Conservation (phyloP, 805 yeast species). For the Starmerella tilneyi region DNA sequence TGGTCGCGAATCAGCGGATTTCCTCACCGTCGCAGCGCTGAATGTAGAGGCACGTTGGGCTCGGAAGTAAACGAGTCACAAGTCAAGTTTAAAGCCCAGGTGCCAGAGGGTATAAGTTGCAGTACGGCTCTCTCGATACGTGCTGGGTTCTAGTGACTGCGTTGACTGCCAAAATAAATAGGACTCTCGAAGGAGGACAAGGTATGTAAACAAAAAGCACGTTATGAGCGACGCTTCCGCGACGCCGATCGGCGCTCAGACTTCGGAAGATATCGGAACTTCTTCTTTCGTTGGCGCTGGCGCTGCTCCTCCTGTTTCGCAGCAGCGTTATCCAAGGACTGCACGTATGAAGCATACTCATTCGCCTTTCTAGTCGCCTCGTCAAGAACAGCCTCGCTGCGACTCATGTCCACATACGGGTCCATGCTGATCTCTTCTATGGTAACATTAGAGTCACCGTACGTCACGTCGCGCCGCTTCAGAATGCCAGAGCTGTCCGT, state of each 20-base stretch:
- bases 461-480: conserved; percentile 36
- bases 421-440: conserved; percentile 51
- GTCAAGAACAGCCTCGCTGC: conserved; percentile 59
- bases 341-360: conserved; percentile 65
- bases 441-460: conserved; percentile 40
- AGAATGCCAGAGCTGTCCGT: conserved; percentile 37
- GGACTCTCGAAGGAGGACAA: neutral
- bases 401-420: conserved; percentile 56
- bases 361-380: conserved; percentile 69
- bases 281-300: conserved; percentile 37
- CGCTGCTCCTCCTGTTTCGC: conserved; percentile 18
- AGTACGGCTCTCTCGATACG: too few relatives aligned
- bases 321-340: conserved; percentile 36
- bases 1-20: too few relatives aligned
- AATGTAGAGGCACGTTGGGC: too few relatives aligned
- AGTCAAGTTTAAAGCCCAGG: too few relatives aligned
- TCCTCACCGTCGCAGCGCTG: too few relatives aligned
- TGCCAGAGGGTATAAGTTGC: too few relatives aligned
- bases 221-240: conserved; percentile 38
- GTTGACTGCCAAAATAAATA: too few relatives aligned
- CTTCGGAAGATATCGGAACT: conserved; percentile 79
- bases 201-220: conserved; percentile 8
- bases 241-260: conserved; percentile 47
- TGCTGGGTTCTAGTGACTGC: too few relatives aligned
- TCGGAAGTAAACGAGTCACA: too few relatives aligned